phyloP scores from a whole-genome alignment of 805 yeast species.

The Kodamaea laetipori region DNA sequence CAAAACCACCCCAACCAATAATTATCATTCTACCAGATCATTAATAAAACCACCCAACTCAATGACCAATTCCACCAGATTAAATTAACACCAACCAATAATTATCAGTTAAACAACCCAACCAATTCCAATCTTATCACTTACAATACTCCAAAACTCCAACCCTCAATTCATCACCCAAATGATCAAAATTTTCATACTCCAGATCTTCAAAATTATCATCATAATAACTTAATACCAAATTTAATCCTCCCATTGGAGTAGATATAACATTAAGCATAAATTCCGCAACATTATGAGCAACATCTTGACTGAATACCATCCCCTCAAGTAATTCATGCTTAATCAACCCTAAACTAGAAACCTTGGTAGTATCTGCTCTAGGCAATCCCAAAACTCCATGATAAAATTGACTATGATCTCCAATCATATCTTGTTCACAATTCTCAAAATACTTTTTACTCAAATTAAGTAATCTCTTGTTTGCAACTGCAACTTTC shows the following conservation, averaged over 20 bases:
- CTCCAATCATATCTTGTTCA: conserved; percentile 13
- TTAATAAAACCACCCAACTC: too few species aligned
- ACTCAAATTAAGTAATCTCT: conserved; percentile 25
- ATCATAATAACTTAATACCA: conserved; percentile 17
- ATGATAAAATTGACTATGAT: conserved; percentile 26
- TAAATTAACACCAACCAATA: too few species aligned
- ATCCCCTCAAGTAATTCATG: conserved; percentile 3
- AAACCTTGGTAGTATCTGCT: conserved; percentile 31
- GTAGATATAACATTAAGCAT: conserved; percentile 8
- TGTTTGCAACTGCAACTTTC: conserved; percentile 21
- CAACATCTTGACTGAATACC: conserved; percentile 16
- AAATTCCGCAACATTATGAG: conserved; percentile 9
- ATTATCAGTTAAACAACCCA: too few species aligned
- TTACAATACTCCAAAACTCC: conserved; percentile 19
- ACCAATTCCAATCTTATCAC: too few species aligned
- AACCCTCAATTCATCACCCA: conserved; percentile 20
- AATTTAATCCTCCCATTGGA: conserved; percentile 9
- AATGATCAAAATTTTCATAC: conserved; percentile 24
- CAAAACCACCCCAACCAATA: too few species aligned
- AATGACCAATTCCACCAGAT: too few species aligned
- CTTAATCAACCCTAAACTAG: conserved; percentile 9
- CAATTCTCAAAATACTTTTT: conserved; percentile 22
- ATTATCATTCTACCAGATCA: too few species aligned
- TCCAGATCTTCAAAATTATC: conserved; percentile 27
- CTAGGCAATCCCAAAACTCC: conserved; percentile 24